A percentile compares a stretch with the other conserved stretches of the same genome.
Evolutionary conservation across 2,329 filamentous ascomycete genomes (phyloP).

Genomic region (Fusarium sp.): DNA sequence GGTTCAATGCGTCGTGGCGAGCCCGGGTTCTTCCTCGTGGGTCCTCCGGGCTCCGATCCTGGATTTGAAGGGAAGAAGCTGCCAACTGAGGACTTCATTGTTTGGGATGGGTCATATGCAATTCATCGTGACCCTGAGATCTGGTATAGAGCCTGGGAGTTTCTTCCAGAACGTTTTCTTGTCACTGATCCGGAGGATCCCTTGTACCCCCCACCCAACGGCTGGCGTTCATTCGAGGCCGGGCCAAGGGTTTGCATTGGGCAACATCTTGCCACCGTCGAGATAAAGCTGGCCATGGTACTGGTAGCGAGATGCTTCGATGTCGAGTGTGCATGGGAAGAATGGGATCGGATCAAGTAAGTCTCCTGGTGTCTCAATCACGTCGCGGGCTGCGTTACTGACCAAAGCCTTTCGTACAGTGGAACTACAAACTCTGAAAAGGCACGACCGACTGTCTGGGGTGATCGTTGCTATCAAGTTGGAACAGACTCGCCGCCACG

Average conservation of each 20-base stretch:
- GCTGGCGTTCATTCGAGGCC: slow-evolving; percentile 63
- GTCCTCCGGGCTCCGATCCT: slow-evolving; percentile 11
- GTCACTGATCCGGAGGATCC: slow-evolving; percentile 27
- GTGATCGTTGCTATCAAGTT: slow-evolving; percentile 51
- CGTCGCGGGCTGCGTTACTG: not conserved
- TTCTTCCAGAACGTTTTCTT: slow-evolving; percentile 33
- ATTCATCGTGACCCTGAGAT: slow-evolving; percentile 23
- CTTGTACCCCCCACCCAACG: slow-evolving; percentile 44
- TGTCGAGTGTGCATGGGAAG: slow-evolving; percentile 29
- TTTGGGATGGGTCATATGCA: slow-evolving; percentile 29
- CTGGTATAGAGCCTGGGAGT: slow-evolving; percentile 26
- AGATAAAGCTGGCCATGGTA: slow-evolving; percentile 22
- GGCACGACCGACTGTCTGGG: slow-evolving; percentile 45
- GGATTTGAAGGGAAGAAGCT: slow-evolving; percentile 20
- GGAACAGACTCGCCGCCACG: slow-evolving; percentile 45
- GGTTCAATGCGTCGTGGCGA: slow-evolving; percentile 26
- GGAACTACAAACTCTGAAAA: not conserved
- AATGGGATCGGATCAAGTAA: slow-evolving; percentile 29
- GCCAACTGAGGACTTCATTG: slow-evolving; percentile 45
- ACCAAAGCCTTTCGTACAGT: not conserved
- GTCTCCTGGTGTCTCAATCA: not conserved
- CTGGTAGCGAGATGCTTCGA: slow-evolving; percentile 31
- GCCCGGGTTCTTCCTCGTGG: slow-evolving; percentile 43
- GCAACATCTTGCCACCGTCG: slow-evolving; percentile 61
- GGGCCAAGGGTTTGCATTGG: slow-evolving; percentile 67